A percentile compares a stretch with the other conserved stretches of the same genome.
These are phyloP conservation scores for Rhodotorula sp. DNA, from an alignment of 1,284 basidiomycete genomes.

Conservation along the genomic window DNA sequence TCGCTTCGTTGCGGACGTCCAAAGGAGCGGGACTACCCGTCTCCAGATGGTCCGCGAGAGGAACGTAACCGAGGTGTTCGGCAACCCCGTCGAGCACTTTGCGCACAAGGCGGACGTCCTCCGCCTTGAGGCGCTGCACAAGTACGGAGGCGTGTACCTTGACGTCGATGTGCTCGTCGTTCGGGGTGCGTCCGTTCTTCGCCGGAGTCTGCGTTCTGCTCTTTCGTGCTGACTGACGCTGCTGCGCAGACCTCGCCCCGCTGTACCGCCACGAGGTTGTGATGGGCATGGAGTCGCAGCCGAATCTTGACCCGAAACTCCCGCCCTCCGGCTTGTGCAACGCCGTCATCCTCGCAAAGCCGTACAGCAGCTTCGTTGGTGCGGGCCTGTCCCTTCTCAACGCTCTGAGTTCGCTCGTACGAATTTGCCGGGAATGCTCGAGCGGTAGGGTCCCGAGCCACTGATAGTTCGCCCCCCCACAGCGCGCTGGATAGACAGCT, in stretches of 20 bases:
- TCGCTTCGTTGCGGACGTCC: conserved; percentile 17
- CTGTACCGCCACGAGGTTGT: conserved; percentile 51
- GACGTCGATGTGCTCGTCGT: conserved; percentile 53
- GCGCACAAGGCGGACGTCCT: conserved; percentile 55
- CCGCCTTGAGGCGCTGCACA: conserved; percentile 51
- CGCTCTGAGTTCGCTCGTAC: too few relatives aligned
- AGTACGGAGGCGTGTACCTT: conserved; percentile 56
- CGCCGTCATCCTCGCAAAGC: conserved; percentile 55
- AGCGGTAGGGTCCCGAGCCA: background rate
- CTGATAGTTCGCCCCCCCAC: background rate
- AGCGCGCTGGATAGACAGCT: conserved; percentile 47
- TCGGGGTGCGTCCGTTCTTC: conserved; percentile 14
- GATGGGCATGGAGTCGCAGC: conserved; percentile 54
- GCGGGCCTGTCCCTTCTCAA: too few relatives aligned
- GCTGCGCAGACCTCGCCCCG: conserved; percentile 39
- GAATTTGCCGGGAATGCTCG: background rate
- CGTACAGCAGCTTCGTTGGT: conserved; percentile 53
- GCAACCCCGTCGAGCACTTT: conserved; percentile 46
- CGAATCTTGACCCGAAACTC: conserved; percentile 41
- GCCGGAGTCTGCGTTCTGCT: background rate
- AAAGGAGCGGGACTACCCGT: conserved; percentile 6
- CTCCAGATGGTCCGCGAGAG: conserved; percentile 32
- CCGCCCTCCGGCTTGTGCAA: conserved; percentile 55
- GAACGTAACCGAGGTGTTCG: conserved; percentile 42
- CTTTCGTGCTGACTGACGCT: conserved; percentile 44